Evolutionary conservation across 1,284 basidiomycete species (phyloP), one percentile per base, ranked within the genome.

Genomic region (Cryptococcus jaspeensis): DNA sequence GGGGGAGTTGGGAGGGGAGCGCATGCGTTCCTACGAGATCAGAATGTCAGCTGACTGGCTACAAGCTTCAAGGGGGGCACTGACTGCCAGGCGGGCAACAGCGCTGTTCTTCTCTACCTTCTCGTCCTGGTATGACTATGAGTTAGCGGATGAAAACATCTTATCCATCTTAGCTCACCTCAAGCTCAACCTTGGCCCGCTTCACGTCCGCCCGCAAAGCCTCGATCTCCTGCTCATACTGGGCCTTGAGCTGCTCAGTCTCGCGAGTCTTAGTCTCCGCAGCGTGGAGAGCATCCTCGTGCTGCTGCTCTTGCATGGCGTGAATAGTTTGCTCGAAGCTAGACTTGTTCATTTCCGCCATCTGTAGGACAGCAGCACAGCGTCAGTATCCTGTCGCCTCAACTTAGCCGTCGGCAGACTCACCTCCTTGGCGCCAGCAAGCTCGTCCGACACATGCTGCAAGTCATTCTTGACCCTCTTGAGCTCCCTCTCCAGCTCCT

Each of bases 301-400:
- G 23, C n/a, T 58, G 56, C 18, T 56, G 51, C 18, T 62, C 55
- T 41, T 67, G 60, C n/a, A 61, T 53, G 41, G 59, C 56, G 12
- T 56, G 50, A 5, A 73, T 53, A 7, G 66, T 58, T 23, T 61
- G 54, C 42, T 69, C 56, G 44, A 74, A 75, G 52, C 70, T 65
- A 12, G 58, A 53, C 52, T 70, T 70, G 66, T 75, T 74, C 71
- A 74, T 73, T 53, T 69, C 71, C 25, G 72, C 60, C 52, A 70
- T 63, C 73, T 75, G 56, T 15, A 22, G 16, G 16, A 22, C 23
- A 28, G 18, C 25, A 18, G 32, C 11, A 20, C 39, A 11, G n/a
- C 45, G n/a, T 38, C 16, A 58, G 58, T 49, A 63, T 50, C 25
- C 42, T 16, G 52, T 20, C 38, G 8, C 13, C 37, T 28, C 22